A percentile compares a stretch with the other conserved stretches of the same genome.
These are phyloP conservation scores for Rhizopus delemar DNA, from an alignment of 371 early-diverging fungal genomes.

Conservation along the genomic window DNA sequence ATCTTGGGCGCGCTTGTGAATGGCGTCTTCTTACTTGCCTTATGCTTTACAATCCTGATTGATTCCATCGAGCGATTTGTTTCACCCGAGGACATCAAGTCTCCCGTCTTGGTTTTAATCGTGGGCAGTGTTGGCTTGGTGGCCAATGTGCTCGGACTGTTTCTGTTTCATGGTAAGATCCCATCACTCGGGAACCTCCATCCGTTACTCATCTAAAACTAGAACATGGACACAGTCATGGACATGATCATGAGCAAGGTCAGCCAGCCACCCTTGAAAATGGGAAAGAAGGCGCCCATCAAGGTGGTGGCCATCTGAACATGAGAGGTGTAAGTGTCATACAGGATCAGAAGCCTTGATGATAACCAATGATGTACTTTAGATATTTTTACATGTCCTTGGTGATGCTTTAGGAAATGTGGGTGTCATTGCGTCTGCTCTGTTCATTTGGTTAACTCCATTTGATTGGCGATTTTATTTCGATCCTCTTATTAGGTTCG, in stretches of 20 bases:
- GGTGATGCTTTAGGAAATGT: slow-evolving; percentile 94
- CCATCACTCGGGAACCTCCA: background rate
- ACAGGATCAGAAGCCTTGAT: background rate
- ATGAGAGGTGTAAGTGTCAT: slow-evolving; percentile 73
- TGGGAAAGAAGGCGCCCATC: background rate
- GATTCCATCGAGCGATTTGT: slow-evolving; percentile 88
- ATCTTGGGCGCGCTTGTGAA: slow-evolving; percentile 90
- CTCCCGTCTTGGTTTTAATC: slow-evolving; percentile 77
- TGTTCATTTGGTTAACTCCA: slow-evolving; percentile 76
- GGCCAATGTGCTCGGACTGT: slow-evolving; percentile 81
- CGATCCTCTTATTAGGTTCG: slow-evolving; percentile 70
- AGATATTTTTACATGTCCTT: slow-evolving; percentile 89
- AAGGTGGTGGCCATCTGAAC: slow-evolving; percentile 65
- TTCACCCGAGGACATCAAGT: slow-evolving; percentile 63
- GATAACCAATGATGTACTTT: background rate
- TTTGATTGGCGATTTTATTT: slow-evolving; percentile 73
- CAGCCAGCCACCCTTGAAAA: background rate
- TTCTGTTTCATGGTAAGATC: slow-evolving; percentile 71
- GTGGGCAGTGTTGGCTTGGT: slow-evolving; percentile 83
- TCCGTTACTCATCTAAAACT: background rate
- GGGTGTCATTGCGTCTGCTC: slow-evolving; percentile 85
- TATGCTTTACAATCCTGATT: slow-evolving; percentile 86
- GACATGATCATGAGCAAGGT: slow-evolving; percentile 33
- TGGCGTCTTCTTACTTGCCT: slow-evolving; percentile 84
- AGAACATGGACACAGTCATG: slow-evolving; percentile 37